Evolutionary conservation across 2,329 filamentous ascomycete species (phyloP).

Genomic region (Cordyceps javanica): DNA sequence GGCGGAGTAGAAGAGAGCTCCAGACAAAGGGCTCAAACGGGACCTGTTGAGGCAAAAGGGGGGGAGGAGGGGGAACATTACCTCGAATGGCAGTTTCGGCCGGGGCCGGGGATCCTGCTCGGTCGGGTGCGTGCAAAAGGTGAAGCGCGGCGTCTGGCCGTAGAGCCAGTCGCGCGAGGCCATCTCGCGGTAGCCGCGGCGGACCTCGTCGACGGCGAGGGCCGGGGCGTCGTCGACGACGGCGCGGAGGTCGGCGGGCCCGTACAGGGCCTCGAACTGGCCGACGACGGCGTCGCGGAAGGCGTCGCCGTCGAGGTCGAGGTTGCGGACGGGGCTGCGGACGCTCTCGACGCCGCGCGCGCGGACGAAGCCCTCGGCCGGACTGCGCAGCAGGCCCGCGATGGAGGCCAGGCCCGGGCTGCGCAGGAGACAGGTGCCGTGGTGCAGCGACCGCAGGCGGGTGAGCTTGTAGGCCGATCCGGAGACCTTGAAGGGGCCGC

Average conservation of each 20-base stretch:
- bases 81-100: slow-evolving; percentile 40
- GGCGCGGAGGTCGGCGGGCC: slow-evolving; percentile 27
- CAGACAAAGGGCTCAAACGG: too few relatives aligned
- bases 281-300: slow-evolving; percentile 52
- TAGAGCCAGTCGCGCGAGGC: slow-evolving; percentile 70
- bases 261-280: slow-evolving; percentile 66
- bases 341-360: slow-evolving; percentile 89
- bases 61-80: slow-evolving; percentile 22
- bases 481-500: slow-evolving; percentile 66
- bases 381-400: slow-evolving; percentile 66
- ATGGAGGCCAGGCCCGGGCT: slow-evolving; percentile 70
- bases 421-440: slow-evolving; percentile 80
- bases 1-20: slow-evolving; percentile 14
- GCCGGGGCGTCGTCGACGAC: slow-evolving; percentile 44
- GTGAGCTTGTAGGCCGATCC: slow-evolving; percentile 95
- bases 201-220: slow-evolving; percentile 44
- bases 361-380: slow-evolving; percentile 67
- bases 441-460: slow-evolving; percentile 73
- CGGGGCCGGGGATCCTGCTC: slow-evolving; percentile 52
- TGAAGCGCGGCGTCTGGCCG: slow-evolving; percentile 79
- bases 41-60: too few relatives aligned
- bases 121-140: slow-evolving; percentile 56
- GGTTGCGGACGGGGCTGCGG: slow-evolving; percentile 75
- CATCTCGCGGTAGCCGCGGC: slow-evolving; percentile 25
- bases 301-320: slow-evolving; percentile 45